Conservation (phyloP, 2,329 filamentous ascomycete species). For the Alternaria postmessia region DNA sequence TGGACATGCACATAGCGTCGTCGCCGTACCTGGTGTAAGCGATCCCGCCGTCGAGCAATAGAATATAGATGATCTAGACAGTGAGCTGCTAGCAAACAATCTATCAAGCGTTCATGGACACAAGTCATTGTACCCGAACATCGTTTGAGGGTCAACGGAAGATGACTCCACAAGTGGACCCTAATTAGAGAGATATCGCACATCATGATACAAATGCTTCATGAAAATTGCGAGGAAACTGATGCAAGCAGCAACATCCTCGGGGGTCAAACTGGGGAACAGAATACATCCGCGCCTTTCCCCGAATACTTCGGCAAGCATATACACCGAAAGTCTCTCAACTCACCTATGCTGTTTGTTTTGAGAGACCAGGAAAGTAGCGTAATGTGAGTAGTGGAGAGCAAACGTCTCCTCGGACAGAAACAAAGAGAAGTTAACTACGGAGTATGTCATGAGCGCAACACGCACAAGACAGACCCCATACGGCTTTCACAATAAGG, state of each 20-base stretch:
- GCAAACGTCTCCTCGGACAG: not conserved
- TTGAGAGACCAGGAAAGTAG: not conserved
- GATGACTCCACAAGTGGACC: rapidly evolving
- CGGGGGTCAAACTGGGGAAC: not conserved
- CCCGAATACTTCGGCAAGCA: not conserved
- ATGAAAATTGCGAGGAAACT: not conserved
- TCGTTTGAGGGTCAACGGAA: not conserved
- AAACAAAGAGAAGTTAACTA: not conserved
- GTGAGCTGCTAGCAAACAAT: not conserved
- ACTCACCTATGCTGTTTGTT: not conserved
- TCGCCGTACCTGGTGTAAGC: not conserved
- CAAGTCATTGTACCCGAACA: not conserved
- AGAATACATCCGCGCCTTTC: not conserved
- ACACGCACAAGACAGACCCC: not conserved
- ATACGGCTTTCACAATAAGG: no score
- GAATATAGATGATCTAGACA: not conserved
- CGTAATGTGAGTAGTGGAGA: rapidly evolving
- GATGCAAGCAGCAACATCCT: not conserved
- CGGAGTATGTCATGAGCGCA: not conserved
- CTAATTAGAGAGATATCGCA: rapidly evolving
- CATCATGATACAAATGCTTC: not conserved
- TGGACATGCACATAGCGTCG: not conserved
- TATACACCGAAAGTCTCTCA: rapidly evolving
- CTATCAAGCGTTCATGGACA: no score
- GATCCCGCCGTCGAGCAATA: not conserved